Percentiles rank a stretch among this genome's conserved stretches.
Conservation (phyloP, 306 rosid species). For the Comarum palustre region DNA sequence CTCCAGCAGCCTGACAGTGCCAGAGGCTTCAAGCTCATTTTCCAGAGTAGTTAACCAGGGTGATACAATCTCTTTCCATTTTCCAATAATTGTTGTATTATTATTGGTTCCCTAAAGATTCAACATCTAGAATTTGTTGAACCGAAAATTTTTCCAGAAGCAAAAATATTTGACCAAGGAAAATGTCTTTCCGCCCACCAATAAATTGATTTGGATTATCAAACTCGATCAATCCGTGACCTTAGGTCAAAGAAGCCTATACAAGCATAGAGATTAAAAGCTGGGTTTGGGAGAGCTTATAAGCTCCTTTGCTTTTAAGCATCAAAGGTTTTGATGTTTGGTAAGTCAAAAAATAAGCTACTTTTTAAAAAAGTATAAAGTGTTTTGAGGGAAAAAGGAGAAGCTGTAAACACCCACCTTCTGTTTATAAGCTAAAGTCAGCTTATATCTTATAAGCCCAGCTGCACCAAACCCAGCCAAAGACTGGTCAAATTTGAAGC, state of each 20-base stretch:
- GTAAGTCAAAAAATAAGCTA: too few relatives aligned
- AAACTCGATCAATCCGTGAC: background rate
- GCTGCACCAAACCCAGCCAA: too few relatives aligned
- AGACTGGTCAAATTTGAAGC: too few relatives aligned
- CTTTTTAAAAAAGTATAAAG: too few relatives aligned
- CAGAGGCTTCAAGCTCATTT: background rate
- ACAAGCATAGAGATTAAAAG: too few relatives aligned
- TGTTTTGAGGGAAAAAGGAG: too few relatives aligned
- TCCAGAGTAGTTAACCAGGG: background rate
- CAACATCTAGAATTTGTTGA: constrained; percentile 9
- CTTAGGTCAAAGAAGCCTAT: background rate
- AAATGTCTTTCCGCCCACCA: constrained; percentile 13
- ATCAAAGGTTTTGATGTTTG: too few relatives aligned
- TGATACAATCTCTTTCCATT: background rate
- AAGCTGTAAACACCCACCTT: too few relatives aligned
- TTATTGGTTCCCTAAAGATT: constrained; percentile 4
- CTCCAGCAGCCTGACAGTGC: background rate
- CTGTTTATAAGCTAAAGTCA: too few relatives aligned
- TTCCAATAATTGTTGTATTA: background rate
- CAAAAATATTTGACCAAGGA: constrained; percentile 16
- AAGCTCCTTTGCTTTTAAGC: too few relatives aligned
- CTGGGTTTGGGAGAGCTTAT: too few relatives aligned
- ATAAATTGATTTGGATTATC: background rate
- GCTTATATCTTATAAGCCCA: too few relatives aligned
- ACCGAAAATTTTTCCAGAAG: background rate